Base-by-base conservation (phyloP, 352 stramenopile species). In the Globisporangium cylindrosporum region DNA sequence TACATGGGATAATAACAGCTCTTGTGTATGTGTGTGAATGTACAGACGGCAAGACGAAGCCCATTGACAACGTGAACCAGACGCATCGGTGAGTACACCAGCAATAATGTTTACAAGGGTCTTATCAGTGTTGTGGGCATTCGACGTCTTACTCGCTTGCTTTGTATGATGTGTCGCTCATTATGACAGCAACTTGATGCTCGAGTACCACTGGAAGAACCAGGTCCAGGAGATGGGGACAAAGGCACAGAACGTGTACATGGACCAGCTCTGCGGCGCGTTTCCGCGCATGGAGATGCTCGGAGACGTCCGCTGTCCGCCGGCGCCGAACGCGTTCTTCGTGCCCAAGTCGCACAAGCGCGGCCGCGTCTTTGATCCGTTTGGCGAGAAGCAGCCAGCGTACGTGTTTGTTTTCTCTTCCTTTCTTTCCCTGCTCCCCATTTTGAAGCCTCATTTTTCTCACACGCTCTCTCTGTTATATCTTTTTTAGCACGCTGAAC, bases 201-300 rank as follows among this genome's bases (percentile, higher is more conserved):
- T 95, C 24, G 88, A 95, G 80, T 95, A 94, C 56, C 86, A 95
- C 67, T 95, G 88, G 88, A 95, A 95, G 69, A 93, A 91, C 69
- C 86, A 93, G 56, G 88, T 95, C 56, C 88, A 94, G 70, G 86
- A 95, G 59, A 93, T 95, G 88, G 86, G 84, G 12, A 70, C 80
- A 38, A 94, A 94, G 69, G 86, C 86, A 24, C 84, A 93, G 68
- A 87, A 89, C 66, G 88, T 94, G 68, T 95, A 79, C 66, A 72
- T 94, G 54, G 84, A 92, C 64, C 85, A 94, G 66, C 77, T 94
- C 43, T 75, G 78, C 49, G 67, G 72, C 41, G 71, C 83, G 8
- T 95, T 95, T 62, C 88, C 88, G 1, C 81, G 88, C 5, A 78
- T 94, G 58, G 88, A 95, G 63, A 94, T 93, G 86, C 72, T 94